Evolutionary conservation across 2,329 filamentous ascomycete species (phyloP), one percentile per base, ranked within the genome.

Genomic region (Colletotrichum sp.): DNA sequence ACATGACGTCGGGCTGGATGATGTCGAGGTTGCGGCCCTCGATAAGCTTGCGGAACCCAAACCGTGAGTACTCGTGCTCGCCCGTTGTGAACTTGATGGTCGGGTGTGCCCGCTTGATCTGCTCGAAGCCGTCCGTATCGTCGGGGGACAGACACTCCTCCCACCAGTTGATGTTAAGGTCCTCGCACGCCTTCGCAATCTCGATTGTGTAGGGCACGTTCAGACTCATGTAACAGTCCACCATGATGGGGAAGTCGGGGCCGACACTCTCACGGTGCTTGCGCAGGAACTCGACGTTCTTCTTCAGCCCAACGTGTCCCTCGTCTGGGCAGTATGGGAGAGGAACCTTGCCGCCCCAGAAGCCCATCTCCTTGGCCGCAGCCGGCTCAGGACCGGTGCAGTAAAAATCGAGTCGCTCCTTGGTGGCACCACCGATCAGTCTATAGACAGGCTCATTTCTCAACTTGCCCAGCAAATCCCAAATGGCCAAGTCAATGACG

Each of bases 151-250:
- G 88, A 79, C 95, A 98, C 88, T 98, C 96, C 87, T 98, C 96
- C 95, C 95, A 98, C 96, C 96, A 98, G 88, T 98, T 96, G 84
- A 98, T 96, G 84, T 96, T 91, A 79, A 98, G 90, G 79, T 96
- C 93, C 80, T 95, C 91, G 83, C 94, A 95, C 68, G 93, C 94
- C 86, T 96, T 95, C 76, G 95, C 96, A 28, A 98, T 90, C 85
- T 98, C 94, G 80, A 98, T 98, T 6, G 95, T 98, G 87, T 98
- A 98, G 2, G 95, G 88, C 30, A 98, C 96, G 81, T 96, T 98
- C 81, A 98, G 88, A 79, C 94, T 96, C 96, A 98, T 98, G 87
- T 98, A 98, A 89, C 96, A 98, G 87, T 98, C 96, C 7, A 98
- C 96, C 89, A 98, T 96, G 79, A 98, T 90, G 62, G 96, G 96